Evolutionary conservation across 225 moss, liverwort and hornwort genomes (phyloP).

Genomic region (Physcomitrium patens): DNA sequence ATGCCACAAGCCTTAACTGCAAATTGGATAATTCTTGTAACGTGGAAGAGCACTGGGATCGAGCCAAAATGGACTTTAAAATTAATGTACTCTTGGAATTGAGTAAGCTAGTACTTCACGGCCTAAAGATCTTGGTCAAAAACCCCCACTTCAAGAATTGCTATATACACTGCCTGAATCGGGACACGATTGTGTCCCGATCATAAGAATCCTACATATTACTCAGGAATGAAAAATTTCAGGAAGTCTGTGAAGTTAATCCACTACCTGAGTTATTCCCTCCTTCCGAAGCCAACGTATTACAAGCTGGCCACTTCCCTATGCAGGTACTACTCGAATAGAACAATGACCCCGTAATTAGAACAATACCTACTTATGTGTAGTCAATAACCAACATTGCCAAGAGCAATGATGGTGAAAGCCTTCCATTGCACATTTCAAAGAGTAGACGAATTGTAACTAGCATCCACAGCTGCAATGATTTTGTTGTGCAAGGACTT

Average conservation of each 20-base stretch:
- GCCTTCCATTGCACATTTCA: constrained; percentile 31
- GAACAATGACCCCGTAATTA: constrained; percentile 5
- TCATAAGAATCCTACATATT: constrained; percentile 4
- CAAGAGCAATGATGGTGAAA: not conserved
- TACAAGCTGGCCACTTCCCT: constrained; percentile 1
- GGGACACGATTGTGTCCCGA: constrained; percentile 60
- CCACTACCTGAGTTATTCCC: constrained; percentile 25
- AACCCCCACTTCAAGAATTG: constrained; percentile 43
- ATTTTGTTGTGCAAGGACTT: constrained; percentile 77
- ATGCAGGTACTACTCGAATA: constrained; percentile 1
- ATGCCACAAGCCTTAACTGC: too few species aligned
- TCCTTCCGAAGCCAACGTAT: not conserved
- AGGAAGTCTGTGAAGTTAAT: not conserved
- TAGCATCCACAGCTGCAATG: constrained; percentile 85
- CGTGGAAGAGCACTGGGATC: too few species aligned
- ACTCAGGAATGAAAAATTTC: too few species aligned
- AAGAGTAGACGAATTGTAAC: constrained; percentile 90
- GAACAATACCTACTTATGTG: not conserved
- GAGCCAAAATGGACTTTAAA: constrained; percentile 3
- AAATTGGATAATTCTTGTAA: too few species aligned
- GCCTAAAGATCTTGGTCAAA: constrained; percentile 26
- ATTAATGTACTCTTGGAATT: not conserved
- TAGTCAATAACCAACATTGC: not conserved
- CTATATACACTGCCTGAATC: constrained; percentile 42
- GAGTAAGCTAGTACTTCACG: constrained; percentile 28